Percentiles rank a stretch among this genome's conserved stretches.
These are phyloP conservation scores for Hypocreales sp. DNA, from an alignment of 2,329 filamentous ascomycete genomes.

Conservation along the genomic window DNA sequence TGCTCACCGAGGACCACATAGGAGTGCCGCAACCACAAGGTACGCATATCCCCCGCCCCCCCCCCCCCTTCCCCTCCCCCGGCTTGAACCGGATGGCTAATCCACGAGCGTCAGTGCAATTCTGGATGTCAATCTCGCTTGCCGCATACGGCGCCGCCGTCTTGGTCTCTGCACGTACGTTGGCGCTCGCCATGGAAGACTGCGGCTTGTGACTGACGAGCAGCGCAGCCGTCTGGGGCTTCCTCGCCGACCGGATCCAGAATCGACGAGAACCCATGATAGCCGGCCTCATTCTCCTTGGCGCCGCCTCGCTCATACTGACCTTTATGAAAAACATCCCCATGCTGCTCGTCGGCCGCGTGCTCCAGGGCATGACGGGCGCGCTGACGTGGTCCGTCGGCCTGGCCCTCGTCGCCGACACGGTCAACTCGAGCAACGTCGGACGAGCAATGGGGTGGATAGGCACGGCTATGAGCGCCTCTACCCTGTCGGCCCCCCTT, in stretches of 20 bases:
- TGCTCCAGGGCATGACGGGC: slow-evolving; percentile 17
- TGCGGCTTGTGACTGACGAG: not conserved
- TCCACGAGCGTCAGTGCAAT: no score
- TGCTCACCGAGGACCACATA: slow-evolving; percentile 10
- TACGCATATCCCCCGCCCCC: no score
- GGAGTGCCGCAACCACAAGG: slow-evolving; percentile 9
- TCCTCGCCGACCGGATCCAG: slow-evolving; percentile 17
- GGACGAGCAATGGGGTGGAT: slow-evolving; percentile 18
- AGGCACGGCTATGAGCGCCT: slow-evolving; percentile 16
- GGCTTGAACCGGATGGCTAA: no score
- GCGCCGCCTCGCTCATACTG: slow-evolving; percentile 14
- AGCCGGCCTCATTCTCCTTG: slow-evolving; percentile 13
- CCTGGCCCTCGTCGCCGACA: slow-evolving; percentile 18
- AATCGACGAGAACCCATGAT: slow-evolving; percentile 18
- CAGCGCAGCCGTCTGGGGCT: slow-evolving; percentile 17
- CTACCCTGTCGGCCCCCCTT: slow-evolving; percentile 14
- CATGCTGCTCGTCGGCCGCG: slow-evolving; percentile 16
- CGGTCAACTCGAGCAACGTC: slow-evolving; percentile 14
- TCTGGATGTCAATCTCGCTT: slow-evolving; percentile 20
- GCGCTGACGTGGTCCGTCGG: slow-evolving; percentile 21
- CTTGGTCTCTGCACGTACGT: slow-evolving; percentile 15
- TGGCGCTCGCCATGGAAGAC: not conserved
- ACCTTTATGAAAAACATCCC: slow-evolving; percentile 14
- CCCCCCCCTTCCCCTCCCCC: no score
- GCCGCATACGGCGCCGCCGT: slow-evolving; percentile 17